Evolutionary conservation across 495 filamentous ascomycete species (phyloP), one percentile per base, ranked within the genome.

Genomic region (Barbatosphaeria neglecta): DNA sequence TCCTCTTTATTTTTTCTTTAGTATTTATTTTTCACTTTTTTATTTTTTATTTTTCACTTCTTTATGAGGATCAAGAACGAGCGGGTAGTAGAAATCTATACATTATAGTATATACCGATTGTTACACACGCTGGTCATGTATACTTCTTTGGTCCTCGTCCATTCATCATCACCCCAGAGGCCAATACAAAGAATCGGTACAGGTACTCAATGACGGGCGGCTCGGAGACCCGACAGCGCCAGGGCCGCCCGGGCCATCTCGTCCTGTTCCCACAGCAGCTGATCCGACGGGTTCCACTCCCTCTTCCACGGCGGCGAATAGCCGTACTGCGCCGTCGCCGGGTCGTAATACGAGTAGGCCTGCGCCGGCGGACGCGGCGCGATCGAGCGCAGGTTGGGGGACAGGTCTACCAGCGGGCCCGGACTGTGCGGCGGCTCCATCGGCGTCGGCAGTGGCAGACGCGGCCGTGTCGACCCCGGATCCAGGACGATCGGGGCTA

Each of bases 331-430:
- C 2, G 39, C 33, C 0, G 33, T 43, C 11, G 56, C 11, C 4
- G 58, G 47, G 19, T 59, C 58, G 0, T 37, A 18, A 7, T 47
- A 46, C 17, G 50, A 59, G 33, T 56, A 59, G 0, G 56, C 47
- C 5, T 58, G 47, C 0, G n/a, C 19, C 18, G 22, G 24, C 24
- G 28, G 11, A n/a, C 8, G 15, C 27, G 37, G 24, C 6, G 18
- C 8, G 9, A 27, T 18, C 17, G 20, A 9, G 15, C 20, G 19
- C 13, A 41, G 5, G 11, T 41, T 41, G 4, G 39, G 39, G 9
- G 39, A 41, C 20, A 41, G 6, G 1, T 6, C 16, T 11, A 8
- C 23, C 3, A 27, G 45, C 2, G 37, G 45, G 8, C 37, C 45
- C 11, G 45, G 19, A 18, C 16, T 46, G 22, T 22, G 45, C 3